Evolutionary conservation across 192 early-diverging fungal genomes (phyloP).

Genomic region (Mortierella claussenii): DNA sequence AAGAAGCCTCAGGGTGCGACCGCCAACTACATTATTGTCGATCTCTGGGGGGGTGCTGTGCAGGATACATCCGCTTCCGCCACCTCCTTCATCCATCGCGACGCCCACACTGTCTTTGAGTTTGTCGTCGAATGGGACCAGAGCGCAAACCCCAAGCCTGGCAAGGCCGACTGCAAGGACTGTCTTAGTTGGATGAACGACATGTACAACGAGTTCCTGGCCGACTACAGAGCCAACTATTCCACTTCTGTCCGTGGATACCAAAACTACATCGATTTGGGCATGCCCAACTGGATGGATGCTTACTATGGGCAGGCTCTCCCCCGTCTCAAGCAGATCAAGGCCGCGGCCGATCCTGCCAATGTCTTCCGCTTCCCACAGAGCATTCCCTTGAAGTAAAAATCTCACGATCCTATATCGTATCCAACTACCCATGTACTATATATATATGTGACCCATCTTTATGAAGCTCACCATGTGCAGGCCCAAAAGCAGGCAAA

Average conservation of each 20-base stretch:
- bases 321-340: constrained; percentile 34
- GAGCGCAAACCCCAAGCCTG: constrained; percentile 31
- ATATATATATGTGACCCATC: no score
- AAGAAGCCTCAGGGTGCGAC: constrained; percentile 13
- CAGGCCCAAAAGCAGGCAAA: no score
- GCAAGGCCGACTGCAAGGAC: constrained; percentile 23
- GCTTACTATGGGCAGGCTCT: constrained; percentile 52
- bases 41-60: constrained; percentile 52
- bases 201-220: constrained; percentile 48
- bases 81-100: constrained; percentile 52
- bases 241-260: constrained; percentile 23
- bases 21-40: constrained; percentile 50
- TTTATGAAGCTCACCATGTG: no score
- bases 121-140: constrained; percentile 49
- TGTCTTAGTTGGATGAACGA: constrained; percentile 44
- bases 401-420: no score
- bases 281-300: constrained; percentile 39
- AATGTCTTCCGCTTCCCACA: constrained; percentile 54
- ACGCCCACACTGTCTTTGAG: constrained; percentile 47
- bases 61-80: constrained; percentile 5
- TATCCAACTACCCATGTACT: no score
- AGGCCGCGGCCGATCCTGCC: constrained; percentile 33
- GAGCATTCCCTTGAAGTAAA: constrained; percentile 51
- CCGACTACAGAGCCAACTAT: constrained; percentile 26
- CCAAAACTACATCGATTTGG: constrained; percentile 58